These are phyloP conservation scores for Debaryomycetaceae sp. DNA, from an alignment of 1,139 yeast species.

Conservation along the genomic window DNA sequence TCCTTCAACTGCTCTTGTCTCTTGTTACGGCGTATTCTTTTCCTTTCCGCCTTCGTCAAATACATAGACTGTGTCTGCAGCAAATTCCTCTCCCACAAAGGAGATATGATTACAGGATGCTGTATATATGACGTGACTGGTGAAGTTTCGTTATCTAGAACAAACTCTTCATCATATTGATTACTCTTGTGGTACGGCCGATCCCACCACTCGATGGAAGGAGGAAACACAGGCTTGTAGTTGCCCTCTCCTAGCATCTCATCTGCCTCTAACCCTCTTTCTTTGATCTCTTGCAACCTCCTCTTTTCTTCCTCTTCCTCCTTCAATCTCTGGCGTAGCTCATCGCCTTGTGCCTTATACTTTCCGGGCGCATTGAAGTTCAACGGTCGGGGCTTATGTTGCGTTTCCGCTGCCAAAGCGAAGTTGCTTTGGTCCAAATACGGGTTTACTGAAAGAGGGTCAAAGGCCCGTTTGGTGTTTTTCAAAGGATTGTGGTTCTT, in stretches of 20 bases:
- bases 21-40: conserved; percentile 68
- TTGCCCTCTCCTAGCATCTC: conserved; percentile 48
- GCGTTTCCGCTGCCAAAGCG: conserved; percentile 11
- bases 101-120: conserved; percentile 70
- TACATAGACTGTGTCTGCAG: conserved; percentile 47
- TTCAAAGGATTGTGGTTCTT: conserved; percentile 27
- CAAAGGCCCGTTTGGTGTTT: conserved; percentile 33
- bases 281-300: conserved; percentile 20
- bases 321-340: conserved; percentile 39
- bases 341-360: conserved; percentile 54
- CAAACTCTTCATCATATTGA: conserved; percentile 21
- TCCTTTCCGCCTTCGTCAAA: conserved; percentile 75
- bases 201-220: conserved; percentile 84
- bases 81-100: conserved; percentile 51
- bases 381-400: conserved; percentile 31
- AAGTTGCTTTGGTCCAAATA: conserved; percentile 46
- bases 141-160: conserved; percentile 38
- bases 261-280: conserved; percentile 48
- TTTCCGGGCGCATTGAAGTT: conserved; percentile 60
- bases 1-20: conserved; percentile 65
- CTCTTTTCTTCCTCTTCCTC: conserved; percentile 27
- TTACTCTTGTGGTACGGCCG: conserved; percentile 38
- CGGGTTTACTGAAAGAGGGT: conserved; percentile 50
- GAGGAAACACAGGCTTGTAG: conserved; percentile 49
- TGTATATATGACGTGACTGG: conserved; percentile 65